Evolutionary conservation across 2,329 filamentous ascomycete species (phyloP).

Genomic region (Chrysoporthe deuterocubensis): DNA sequence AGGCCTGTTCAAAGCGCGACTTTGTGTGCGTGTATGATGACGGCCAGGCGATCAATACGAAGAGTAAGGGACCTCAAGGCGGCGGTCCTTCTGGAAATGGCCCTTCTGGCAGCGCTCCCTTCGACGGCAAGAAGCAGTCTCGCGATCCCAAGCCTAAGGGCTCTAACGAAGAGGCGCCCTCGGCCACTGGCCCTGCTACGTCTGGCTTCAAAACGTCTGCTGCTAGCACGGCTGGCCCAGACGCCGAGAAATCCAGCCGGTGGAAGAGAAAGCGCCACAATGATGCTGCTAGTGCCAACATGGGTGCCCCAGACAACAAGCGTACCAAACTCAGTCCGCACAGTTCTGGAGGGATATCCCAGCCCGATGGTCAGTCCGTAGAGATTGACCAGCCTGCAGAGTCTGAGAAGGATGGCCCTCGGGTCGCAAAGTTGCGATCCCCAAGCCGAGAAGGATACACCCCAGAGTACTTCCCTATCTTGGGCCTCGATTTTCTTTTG

Average conservation of each 20-base stretch:
- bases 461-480: background rate
- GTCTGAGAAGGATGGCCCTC: background rate
- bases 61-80: background rate
- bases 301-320: background rate
- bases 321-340: background rate
- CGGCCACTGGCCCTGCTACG: background rate
- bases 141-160: background rate
- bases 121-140: background rate
- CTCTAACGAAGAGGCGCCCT: background rate
- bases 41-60: background rate
- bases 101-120: background rate
- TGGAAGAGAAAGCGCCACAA: slow-evolving; percentile 5
- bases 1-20: slow-evolving; percentile 11
- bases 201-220: background rate
- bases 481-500: background rate
- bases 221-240: background rate
- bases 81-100: background rate
- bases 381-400: background rate
- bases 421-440: slow-evolving; percentile 8
- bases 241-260: background rate
- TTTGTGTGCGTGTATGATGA: slow-evolving; percentile 12
- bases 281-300: background rate
- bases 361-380: background rate
- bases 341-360: background rate
- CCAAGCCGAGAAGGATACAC: background rate